Base-by-base conservation (phyloP, 257 asterid genomes). In the Lavandula angustifolia region DNA sequence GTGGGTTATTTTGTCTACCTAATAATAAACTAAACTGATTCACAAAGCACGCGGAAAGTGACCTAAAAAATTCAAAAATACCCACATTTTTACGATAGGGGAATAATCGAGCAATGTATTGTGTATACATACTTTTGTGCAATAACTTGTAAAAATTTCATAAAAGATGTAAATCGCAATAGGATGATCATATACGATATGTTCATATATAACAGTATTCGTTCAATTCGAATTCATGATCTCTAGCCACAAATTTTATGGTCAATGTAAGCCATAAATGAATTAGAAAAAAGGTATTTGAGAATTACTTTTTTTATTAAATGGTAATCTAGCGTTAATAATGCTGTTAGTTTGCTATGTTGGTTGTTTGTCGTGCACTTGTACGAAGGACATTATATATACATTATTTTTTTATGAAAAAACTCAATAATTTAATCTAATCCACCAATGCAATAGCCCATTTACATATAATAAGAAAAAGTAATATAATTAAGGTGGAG, bases 1-100 rank as follows among this genome's bases (percentile, higher is more conserved):
- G 72, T 62, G 71, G 47, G 48, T 5, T 14, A 57, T 53, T 8
- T 22, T 43, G 22, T 43, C 60, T 34, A 40, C 35, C 65, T 65
- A 68, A 66, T 65, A 68, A 66, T 73, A 69, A 41, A 63, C 54
- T 44, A 48, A 43, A 43, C 10, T 35, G 46, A 47, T 56, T 56
- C 41, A 32, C 60, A 66, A 68, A 64, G 76, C 78, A 73, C 60
- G 70, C 64, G 14, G 78, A 70, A 9, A 55, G 69, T 52, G 84
- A 78, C 76, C 41, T 65, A 38, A 40, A 68, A 38, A 69, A 22
- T 22, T 22, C 27, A 22, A 22, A 22, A 22, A 22, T 22, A 22
- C 2, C 27, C 1, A 2, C 27, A 22, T 22, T 22, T 22, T 22
- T 22, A 22, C 2, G 27, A 22, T 22, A n/a, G 27, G 2, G 1